Base-by-base conservation (phyloP, 495 filamentous ascomycete genomes). In the Parmelia sp. region DNA sequence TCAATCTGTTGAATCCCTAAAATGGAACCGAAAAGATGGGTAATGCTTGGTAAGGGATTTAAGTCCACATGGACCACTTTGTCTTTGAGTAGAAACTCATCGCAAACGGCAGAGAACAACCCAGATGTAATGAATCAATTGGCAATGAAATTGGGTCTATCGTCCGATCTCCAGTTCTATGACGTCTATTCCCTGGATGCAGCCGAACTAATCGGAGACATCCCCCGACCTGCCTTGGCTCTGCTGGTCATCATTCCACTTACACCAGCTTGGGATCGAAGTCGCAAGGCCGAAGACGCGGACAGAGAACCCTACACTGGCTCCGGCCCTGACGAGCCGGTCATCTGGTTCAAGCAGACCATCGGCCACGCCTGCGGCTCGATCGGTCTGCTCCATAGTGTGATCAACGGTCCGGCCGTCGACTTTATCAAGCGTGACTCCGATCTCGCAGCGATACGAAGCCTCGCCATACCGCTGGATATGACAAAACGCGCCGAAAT, bases 291-390 rank as follows among this genome's bases (percentile, higher is more conserved):
- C 63, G 90, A 92, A 74, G 88, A 94, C 74, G 74, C 78, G 40
- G 65, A 70, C 5, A 75, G 82, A 37, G 68, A 75, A 19, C 79
- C 80, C 45, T 86, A 86, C 73, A 71, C 71, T 0, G 81, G 81
- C 62, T 72, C 66, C 25, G 84, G 84, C 1, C 73, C 80, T 58
- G 9, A 64, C 0, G 84, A 87, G 61, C 87, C 86, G 0, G 86
- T 90, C 4, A 81, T 92, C 58, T 96, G 92, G 92, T 96, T 90
- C 78, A 88, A 89, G 70, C 92, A 97, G 69, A 96, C 90, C 1
- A 97, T 97, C 72, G 80, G 85, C 57, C 85, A 96, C 73, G 88
- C 90, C 4, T 97, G 92, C 75, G 92, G 92, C 2, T 81, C 90
- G 57, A 92, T 94, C 74, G 91, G 87, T 0, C 76, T 96, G 4